Base-by-base conservation (phyloP, 2,329 filamentous ascomycete genomes). In the Xylaria sp. region DNA sequence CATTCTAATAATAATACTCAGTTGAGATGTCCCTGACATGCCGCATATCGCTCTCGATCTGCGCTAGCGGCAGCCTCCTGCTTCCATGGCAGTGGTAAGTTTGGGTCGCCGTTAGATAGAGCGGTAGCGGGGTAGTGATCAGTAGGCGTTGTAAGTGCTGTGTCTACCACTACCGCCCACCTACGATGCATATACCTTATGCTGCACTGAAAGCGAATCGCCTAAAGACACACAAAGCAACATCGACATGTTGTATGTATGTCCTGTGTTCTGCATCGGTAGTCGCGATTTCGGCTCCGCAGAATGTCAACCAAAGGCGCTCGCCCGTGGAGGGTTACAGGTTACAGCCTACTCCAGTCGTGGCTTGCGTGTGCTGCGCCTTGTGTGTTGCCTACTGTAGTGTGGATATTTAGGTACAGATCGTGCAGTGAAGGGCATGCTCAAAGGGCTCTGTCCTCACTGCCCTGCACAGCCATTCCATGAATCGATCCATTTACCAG, bases 301-400 rank as follows among this genome's bases (percentile, higher is more conserved):
- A n/a, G n/a, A n/a, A n/a, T n/a, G n/a, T n/a, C n/a, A n/a, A n/a
- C n/a, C n/a, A n/a, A n/a, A n/a, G n/a, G n/a, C n/a, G n/a, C n/a
- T n/a, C n/a, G n/a, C n/a, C n/a, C n/a, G n/a, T n/a, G n/a, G n/a
- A n/a, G n/a, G n/a, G n/a, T n/a, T n/a, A n/a, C n/a, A n/a, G n/a
- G n/a, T n/a, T n/a, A n/a, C n/a, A n/a, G n/a, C 17, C 13, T 27
- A 21, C 25, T 46, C 13, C 13, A 46, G 40, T 46, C 15, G 49
- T 60, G 57, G 57, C 57, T 60, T 54, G 49, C 44, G 37, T 29
- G 23, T 41, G 46, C 57, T 59, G 57, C 57, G 57, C 57, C 57
- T 40, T 59, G 57, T 19, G 21, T 31, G 54, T 35, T 27, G 19
- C 17, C 8, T 3, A n/a, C 5, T 4, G 4, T 25, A 21, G 31